phyloP scores from a whole-genome alignment of 352 stramenopile species.

The Phytophthora crassamura region DNA sequence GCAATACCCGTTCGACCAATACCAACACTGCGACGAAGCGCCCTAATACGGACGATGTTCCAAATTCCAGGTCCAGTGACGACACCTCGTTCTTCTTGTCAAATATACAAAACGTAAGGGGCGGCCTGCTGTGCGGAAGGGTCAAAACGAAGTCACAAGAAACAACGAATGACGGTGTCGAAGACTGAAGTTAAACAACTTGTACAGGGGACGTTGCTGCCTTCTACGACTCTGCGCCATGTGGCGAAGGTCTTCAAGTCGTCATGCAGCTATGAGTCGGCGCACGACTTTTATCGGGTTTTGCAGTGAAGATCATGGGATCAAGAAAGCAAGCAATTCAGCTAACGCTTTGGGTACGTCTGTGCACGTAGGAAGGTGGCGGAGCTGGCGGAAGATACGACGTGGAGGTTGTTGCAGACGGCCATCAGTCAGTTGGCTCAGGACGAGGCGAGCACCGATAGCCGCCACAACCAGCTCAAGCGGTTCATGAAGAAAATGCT shows the following conservation, averaged over 20 bases:
- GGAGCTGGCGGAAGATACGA: no score
- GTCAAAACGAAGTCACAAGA: neutral
- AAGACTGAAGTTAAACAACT: neutral
- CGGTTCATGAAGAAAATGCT: conserved; percentile 3
- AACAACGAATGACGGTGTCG: neutral
- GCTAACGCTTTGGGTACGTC: no score
- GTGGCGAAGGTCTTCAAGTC: neutral
- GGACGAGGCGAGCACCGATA: no score
- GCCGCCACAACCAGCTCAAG: no score
- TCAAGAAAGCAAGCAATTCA: neutral
- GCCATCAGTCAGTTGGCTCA: no score
- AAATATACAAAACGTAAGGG: conserved; percentile 5
- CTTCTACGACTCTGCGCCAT: neutral
- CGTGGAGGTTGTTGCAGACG: no score
- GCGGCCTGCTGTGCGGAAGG: neutral
- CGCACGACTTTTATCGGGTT: neutral
- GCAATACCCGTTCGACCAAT: neutral
- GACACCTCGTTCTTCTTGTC: neutral
- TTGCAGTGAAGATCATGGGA: neutral
- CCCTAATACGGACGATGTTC: neutral
- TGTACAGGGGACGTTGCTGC: conserved; percentile 3
- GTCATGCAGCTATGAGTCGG: conserved; percentile 2
- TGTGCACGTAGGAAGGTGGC: no score
- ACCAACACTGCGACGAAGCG: no score
- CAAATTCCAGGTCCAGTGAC: neutral